Evolutionary conservation across 371 early-diverging fungal species (phyloP), one percentile per base, ranked within the genome.

Genomic region (Conidiobolus incongruus): DNA sequence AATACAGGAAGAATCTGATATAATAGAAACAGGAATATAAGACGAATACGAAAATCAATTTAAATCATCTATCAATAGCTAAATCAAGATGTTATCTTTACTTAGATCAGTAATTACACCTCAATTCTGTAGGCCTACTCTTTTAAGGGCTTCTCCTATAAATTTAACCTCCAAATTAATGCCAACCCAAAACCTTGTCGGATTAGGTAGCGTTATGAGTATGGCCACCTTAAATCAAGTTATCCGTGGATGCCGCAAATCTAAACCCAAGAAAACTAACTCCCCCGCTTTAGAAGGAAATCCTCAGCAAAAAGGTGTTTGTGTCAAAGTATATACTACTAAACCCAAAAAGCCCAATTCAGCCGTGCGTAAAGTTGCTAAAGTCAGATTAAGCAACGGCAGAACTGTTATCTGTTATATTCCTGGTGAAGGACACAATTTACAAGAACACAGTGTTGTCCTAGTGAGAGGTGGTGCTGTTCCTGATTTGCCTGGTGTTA

Each of bases 391-490:
- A 50, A 76, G 83, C 24, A 81, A 87, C 47, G 90, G 90, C 31
- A 84, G 83, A 56, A 66, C 70, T 12, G 69, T 94, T 16, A 74
- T 81, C 40, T 88, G 88, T 16, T 94, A 95, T 63, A 92, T 95
- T 60, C 92, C 91, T 13, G 96, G 96, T 49, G 96, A 95, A 62
- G 94, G 94, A 15, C 96, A 95, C 62, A 91, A 88, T 53, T 61
- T 92, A 54, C 94, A 94, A 67, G 96, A 95, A 56, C 94, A 95
- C 60, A 79, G 81, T 12, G 92, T 93, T 19, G 96, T 95, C 16
- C 58, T 91, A 26, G 89, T 95, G 5, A 70, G 90, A 39, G 96
- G 94, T 29, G 92, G 78, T 1, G 51, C 32, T 19, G 88, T 89
- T 6, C 77, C 82, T 22, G 96, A 94, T 80, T 71, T 87, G 49